A percentile compares a stretch with the other conserved stretches of the same genome.
phyloP scores from a whole-genome alignment of 306 rosid genomes.

The Arachis hypogaea region DNA sequence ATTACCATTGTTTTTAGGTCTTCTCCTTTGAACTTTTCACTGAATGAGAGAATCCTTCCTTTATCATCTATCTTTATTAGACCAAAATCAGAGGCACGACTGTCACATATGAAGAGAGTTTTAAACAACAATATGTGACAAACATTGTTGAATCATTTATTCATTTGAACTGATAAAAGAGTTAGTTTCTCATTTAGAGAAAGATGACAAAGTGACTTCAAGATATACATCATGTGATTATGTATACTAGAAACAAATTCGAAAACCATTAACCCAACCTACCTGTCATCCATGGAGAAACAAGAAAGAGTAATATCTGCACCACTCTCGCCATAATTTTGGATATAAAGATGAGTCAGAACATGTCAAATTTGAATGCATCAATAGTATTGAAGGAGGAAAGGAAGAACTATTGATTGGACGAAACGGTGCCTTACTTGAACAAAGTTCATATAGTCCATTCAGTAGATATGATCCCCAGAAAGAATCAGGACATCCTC shows the following conservation, averaged over 20 bases:
- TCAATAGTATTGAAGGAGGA: constrained; percentile 2
- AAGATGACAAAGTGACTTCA: constrained; percentile 1
- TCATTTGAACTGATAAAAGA: not conserved
- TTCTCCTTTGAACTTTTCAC: too few species aligned
- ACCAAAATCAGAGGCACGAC: too few species aligned
- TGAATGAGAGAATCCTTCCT: too few species aligned
- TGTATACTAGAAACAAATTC: not conserved
- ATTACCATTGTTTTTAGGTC: too few species aligned
- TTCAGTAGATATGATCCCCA: too few species aligned
- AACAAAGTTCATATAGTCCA: constrained; percentile 57
- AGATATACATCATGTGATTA: not conserved
- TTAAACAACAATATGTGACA: constrained; percentile 16
- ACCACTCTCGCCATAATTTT: constrained; percentile 85
- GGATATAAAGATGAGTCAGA: constrained; percentile 36
- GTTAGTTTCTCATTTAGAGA: not conserved
- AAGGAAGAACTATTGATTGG: constrained; percentile 7
- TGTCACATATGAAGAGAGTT: not conserved
- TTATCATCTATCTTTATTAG: too few species aligned
- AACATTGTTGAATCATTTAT: not conserved
- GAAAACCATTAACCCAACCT: constrained; percentile 15
- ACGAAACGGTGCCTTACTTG: constrained; percentile 54
- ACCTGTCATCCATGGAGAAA: constrained; percentile 94
- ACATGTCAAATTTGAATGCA: too few species aligned
- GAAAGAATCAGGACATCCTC: too few species aligned
- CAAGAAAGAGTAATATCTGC: constrained; percentile 92